phyloP scores from a whole-genome alignment of 2,329 filamentous ascomycete species.

The Trichoderma sp. region DNA sequence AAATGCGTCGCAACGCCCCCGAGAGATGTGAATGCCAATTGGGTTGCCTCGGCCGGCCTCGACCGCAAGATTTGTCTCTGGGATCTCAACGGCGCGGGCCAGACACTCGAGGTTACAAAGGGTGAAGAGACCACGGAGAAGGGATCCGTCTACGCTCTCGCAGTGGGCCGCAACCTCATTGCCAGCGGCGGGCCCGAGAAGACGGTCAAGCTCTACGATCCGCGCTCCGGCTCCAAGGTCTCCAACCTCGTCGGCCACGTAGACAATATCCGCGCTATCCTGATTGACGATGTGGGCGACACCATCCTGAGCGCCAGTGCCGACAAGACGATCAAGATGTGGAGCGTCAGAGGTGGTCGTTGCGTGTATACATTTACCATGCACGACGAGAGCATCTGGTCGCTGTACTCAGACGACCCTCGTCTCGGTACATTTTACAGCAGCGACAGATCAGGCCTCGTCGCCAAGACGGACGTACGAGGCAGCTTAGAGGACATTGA shows the following conservation, averaged over 20 bases:
- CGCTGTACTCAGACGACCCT: slow-evolving; percentile 84
- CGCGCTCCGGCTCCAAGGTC: slow-evolving; percentile 81
- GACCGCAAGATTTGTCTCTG: slow-evolving; percentile 91
- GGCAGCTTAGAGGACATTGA: slow-evolving; percentile 68
- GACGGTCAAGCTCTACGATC: slow-evolving; percentile 89
- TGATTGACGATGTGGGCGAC: slow-evolving; percentile 86
- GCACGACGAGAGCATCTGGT: slow-evolving; percentile 99
- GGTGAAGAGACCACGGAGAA: slow-evolving; percentile 86
- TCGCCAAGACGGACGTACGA: slow-evolving; percentile 94
- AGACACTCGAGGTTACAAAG: slow-evolving; percentile 77
- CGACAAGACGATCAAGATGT: slow-evolving; percentile 96
- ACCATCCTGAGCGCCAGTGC: slow-evolving; percentile 92
- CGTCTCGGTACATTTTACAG: slow-evolving; percentile 91
- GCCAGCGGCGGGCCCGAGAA: slow-evolving; percentile 94
- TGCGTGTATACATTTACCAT: slow-evolving; percentile 99
- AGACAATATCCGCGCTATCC: slow-evolving; percentile 87
- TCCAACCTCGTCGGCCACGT: slow-evolving; percentile 98
- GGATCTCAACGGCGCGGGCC: slow-evolving; percentile 86
- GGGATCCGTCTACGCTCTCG: slow-evolving; percentile 91
- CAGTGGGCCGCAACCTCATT: slow-evolving; percentile 75
- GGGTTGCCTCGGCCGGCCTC: slow-evolving; percentile 91
- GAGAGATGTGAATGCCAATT: slow-evolving; percentile 63
- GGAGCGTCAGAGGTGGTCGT: slow-evolving; percentile 91
- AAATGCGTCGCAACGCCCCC: slow-evolving; percentile 84
- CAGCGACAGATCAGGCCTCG: slow-evolving; percentile 83